Percentiles rank a stretch among this genome's conserved stretches.
Evolutionary conservation across 1,284 basidiomycete genomes (phyloP).

Genomic region (Tilletia horrida): DNA sequence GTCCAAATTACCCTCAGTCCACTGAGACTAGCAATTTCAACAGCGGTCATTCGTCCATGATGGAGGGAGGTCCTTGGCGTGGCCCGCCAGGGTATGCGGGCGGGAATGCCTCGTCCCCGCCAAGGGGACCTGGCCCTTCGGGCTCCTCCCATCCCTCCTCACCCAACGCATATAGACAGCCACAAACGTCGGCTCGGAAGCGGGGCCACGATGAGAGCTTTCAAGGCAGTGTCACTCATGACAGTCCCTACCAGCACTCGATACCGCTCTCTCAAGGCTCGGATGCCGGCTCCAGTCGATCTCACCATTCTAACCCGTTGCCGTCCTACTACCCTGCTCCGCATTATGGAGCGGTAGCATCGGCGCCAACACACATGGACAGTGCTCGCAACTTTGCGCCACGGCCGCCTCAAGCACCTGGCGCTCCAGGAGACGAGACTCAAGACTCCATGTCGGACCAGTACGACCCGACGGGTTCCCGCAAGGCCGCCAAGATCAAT

Average conservation of each 20-base stretch:
- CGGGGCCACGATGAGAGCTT: no score
- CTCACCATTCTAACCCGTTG: not conserved
- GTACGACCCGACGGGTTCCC: not conserved
- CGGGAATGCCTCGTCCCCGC: no score
- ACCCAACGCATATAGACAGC: no score
- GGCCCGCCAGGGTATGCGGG: no score
- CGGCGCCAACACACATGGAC: not conserved
- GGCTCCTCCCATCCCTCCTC: no score
- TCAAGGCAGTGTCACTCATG: not conserved
- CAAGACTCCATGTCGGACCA: not conserved
- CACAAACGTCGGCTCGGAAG: no score
- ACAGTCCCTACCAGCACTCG: not conserved
- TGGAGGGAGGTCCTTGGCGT: no score
- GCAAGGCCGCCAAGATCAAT: conserved; percentile 40
- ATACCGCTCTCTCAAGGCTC: not conserved
- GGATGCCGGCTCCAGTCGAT: not conserved
- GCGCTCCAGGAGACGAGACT: not conserved
- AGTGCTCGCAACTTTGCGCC: not conserved
- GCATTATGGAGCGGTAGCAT: not conserved
- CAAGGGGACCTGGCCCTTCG: no score
- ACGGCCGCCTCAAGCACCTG: not conserved
- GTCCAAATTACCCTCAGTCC: no score
- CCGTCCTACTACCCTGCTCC: not conserved
- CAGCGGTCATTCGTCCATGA: no score
- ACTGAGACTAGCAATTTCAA: no score